Base-by-base conservation (phyloP, 2,329 filamentous ascomycete species). In the Scytalidium lignicola region DNA sequence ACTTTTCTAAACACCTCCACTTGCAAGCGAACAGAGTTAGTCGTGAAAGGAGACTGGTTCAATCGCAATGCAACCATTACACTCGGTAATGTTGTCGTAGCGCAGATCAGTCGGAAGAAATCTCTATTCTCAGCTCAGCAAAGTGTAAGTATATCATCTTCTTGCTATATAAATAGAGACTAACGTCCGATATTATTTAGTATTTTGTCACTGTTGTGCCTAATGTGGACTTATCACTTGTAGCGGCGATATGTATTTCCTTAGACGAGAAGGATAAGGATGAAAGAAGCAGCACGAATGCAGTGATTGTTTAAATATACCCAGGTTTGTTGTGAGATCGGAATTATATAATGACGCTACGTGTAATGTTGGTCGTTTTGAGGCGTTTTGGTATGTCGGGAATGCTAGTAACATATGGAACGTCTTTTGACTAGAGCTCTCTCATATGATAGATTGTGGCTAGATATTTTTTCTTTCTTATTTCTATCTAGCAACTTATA, bases 211-310 rank as follows among this genome's bases (percentile, higher is more conserved):
- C 73, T 1, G 74, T 88, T 5, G 82, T 82, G 1, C 80, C 83
- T 0, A 78, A 78, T 15, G 79, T 86, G 6, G 85, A 89, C 59
- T 74, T 85, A 65, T 76, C 80, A 3, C 60, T 88, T 43, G 76
- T 88, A 55, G 79, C 74, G 0, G 85, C 83, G 10, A 69, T 88
- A 59, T 87, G 82, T 60, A 81, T 88, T 46, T 82, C 78, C 52
- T 67, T 88, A 51, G 85, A 88, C 55, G 83, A 87, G 73, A 77
- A 76, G 69, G 78, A 83, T 50, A 78, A 81, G 43, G 73, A 79
- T 48, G 58, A 55, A 49, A 51, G 58, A 47, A 15, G n/a, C 6
- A 37, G 10, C 6, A 13, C 32, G 10, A 37, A 13, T 37, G 15
- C 32, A 5, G 10, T 17, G 4, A 17, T 7, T 37, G 4, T 37